Conservation (phyloP, 1,284 basidiomycete genomes). For the Leccinum ponderosum region DNA sequence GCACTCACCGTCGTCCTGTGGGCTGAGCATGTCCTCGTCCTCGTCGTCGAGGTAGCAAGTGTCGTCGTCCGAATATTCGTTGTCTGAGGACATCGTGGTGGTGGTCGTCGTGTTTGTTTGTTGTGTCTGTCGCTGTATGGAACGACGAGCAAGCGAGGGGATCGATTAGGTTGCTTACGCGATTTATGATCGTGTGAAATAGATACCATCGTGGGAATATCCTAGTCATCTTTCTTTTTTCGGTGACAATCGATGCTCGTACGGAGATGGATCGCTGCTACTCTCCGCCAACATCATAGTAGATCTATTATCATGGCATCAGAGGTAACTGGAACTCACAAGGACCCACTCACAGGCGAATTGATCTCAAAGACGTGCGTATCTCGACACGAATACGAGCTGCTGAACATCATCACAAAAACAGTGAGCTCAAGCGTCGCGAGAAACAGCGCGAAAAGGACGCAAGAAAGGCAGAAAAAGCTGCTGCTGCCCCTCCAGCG, state of each 20-base stretch:
- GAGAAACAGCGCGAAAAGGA: conserved; percentile 86
- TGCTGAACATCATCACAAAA: conserved; percentile 30
- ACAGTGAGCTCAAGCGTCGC: conserved; percentile 89
- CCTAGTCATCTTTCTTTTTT: conserved; percentile 10
- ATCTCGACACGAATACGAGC: neutral
- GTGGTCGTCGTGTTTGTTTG: conserved; percentile 6
- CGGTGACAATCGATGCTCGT: conserved; percentile 19
- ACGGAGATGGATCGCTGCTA: conserved; percentile 24
- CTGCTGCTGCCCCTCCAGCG: conserved; percentile 44
- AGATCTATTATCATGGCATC: conserved; percentile 45
- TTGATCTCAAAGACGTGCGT: conserved; percentile 93
- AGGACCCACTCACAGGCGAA: conserved; percentile 90
- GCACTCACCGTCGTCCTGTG: conserved; percentile 49
- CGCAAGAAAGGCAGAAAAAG: conserved; percentile 81
- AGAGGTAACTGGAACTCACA: conserved; percentile 57
- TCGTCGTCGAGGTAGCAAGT: conserved; percentile 64
- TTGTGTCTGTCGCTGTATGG: conserved; percentile 14
- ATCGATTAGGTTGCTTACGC: conserved; percentile 37
- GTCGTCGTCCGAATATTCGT: conserved; percentile 72
- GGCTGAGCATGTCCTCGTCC: conserved; percentile 66
- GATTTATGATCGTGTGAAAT: conserved; percentile 13
- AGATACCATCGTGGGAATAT: neutral
- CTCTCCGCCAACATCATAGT: conserved; percentile 11
- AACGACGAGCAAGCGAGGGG: conserved; percentile 17
- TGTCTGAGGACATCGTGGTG: conserved; percentile 66